Base-by-base conservation (phyloP, 2,329 filamentous ascomycete species). In the Calycina marina region DNA sequence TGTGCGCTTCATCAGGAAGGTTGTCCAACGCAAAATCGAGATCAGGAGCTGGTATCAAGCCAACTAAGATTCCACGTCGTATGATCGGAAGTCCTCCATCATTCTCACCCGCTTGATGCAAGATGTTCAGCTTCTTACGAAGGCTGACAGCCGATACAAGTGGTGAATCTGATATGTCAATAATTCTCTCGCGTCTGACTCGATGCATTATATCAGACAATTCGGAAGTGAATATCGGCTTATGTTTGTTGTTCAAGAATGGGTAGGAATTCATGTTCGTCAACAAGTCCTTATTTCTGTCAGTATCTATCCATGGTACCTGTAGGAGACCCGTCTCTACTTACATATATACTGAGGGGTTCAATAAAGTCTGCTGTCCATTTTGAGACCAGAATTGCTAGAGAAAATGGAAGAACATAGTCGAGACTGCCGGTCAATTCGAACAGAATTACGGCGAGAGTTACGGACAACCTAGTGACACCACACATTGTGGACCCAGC, bases 401-500 rank as follows among this genome's bases (percentile, higher is more conserved):
- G 61, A 0, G 86, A 94, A 54, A 96, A 96, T 0, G 90, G 90
- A 8, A 98, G 62, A 3, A 98, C 90, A 48, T 96, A 92, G 53
- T 96, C 83, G 30, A 96, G 63, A 52, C 84, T 93, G 34, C 90
- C 90, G 0, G 90, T 98, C 20, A 98, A 64, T 55, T 98, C 90
- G 46, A 98, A 96, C 1, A 96, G 62, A 39, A 98, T 96, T 49
- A 96, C 85, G 0, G 85, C 86, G 6, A 98, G 64, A 0, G 90
- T 96, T 14, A 98, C 83, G 0, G 86, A 93, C 2, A 98, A 60
- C 30, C 90, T 72, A 2, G 90, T 98, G 2, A 96, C 90, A 30
- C 90, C 90, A 44, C 88, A 96, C 90, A 98, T 96, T 18, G 88
- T 94, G 2, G 90, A 85, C 11, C 90, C 90, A 26, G 90, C 90